A percentile compares a stretch with the other conserved stretches of the same genome.
Evolutionary conservation across 1,284 basidiomycete genomes (phyloP).

Genomic region (Erythrobasidium hasegawianum): DNA sequence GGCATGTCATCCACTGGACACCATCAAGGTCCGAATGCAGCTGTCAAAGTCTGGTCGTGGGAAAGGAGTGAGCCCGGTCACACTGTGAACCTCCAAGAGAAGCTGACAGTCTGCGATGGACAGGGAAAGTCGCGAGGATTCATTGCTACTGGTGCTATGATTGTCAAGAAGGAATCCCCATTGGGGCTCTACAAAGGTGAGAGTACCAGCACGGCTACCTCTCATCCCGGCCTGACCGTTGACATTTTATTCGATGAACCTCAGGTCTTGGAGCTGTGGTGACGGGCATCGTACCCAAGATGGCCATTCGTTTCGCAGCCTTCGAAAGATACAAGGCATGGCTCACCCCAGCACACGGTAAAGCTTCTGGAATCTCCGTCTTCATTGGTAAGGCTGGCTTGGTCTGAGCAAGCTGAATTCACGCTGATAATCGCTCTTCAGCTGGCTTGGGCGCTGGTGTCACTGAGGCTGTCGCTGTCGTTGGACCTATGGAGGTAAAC

Average conservation of each 20-base stretch:
- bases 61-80: conserved; percentile 76
- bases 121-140: conserved; percentile 93
- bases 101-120: too few species aligned
- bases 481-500: conserved; percentile 93
- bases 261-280: conserved; percentile 85
- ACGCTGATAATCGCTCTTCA: too few species aligned
- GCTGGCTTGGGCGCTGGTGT: conserved; percentile 91
- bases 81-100: too few species aligned
- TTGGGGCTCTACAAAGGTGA: conserved; percentile 92
- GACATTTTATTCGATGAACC: too few species aligned
- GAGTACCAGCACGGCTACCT: background rate
- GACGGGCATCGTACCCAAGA: conserved; percentile 97
- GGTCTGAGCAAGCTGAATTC: too few species aligned
- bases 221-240: too few species aligned
- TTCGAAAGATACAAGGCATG: conserved; percentile 91
- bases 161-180: conserved; percentile 85
- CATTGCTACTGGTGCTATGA: conserved; percentile 84
- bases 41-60: conserved; percentile 58
- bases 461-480: conserved; percentile 88
- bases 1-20: conserved; percentile 64
- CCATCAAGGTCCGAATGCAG: conserved; percentile 99
- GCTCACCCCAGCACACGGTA: conserved; percentile 63
- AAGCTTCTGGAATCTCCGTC: conserved; percentile 67
- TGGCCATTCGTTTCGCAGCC: conserved; percentile 97
- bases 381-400: conserved; percentile 61